phyloP scores from a whole-genome alignment of 352 stramenopile genomes.

The Pythium utonaiense region DNA sequence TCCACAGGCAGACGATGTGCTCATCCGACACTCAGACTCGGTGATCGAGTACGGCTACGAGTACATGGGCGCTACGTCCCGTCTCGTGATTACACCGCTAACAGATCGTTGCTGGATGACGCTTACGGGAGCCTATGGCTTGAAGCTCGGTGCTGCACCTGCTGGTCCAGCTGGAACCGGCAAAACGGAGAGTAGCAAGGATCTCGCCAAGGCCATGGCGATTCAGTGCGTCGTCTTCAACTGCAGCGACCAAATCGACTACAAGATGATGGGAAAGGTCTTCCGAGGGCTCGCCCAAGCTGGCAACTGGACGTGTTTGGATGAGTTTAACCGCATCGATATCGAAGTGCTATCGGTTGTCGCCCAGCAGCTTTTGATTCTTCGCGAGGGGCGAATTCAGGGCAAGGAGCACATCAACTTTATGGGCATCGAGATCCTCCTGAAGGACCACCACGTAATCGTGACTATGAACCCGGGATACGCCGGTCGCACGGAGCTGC shows the following conservation, averaged over 20 bases:
- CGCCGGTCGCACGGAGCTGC: conserved; percentile 88
- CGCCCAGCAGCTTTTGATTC: conserved; percentile 84
- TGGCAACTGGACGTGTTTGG: conserved; percentile 88
- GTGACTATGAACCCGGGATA: conserved; percentile 96
- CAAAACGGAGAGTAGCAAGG: conserved; percentile 96
- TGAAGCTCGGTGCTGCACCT: conserved; percentile 92
- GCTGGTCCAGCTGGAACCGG: conserved; percentile 93
- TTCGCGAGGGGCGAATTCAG: conserved; percentile 77
- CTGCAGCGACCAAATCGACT: conserved; percentile 95
- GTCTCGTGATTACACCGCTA: conserved; percentile 79
- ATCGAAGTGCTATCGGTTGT: conserved; percentile 94
- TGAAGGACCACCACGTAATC: conserved; percentile 96
- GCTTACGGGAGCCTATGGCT: conserved; percentile 90
- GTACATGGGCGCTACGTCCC: conserved; percentile 92
- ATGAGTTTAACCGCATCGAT: conserved; percentile 95
- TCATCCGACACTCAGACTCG: conserved; percentile 87
- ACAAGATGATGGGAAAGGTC: conserved; percentile 97
- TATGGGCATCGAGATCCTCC: conserved; percentile 93
- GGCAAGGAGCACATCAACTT: conserved; percentile 92
- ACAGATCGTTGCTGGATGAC: conserved; percentile 97
- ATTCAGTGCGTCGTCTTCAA: conserved; percentile 96
- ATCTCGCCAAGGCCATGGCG: conserved; percentile 92
- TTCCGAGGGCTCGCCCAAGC: conserved; percentile 91
- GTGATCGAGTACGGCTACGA: conserved; percentile 93
- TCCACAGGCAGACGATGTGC: conserved; percentile 78